A percentile compares a stretch with the other conserved stretches of the same genome.
Conservation (phyloP, 78 protist genomes). For the Tieghemostelium lacteum region DNA sequence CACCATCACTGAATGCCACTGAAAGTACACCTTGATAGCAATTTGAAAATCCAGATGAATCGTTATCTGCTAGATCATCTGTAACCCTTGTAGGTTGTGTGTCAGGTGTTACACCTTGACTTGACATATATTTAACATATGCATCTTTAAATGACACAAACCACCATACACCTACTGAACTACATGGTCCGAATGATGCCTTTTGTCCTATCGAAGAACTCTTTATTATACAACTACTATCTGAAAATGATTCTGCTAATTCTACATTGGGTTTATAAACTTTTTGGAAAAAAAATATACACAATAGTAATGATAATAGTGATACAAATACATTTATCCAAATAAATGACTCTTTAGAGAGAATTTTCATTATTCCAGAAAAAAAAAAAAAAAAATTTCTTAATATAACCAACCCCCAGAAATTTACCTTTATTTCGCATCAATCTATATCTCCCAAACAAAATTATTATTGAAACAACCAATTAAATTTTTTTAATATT, state of each 20-base stretch:
- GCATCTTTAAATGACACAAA: background rate
- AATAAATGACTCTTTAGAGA: background rate
- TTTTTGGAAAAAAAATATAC: background rate
- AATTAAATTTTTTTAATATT: too few relatives aligned
- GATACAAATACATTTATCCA: background rate
- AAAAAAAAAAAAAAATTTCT: too few relatives aligned
- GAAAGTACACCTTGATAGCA: background rate
- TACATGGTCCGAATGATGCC: background rate
- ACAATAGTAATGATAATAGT: background rate
- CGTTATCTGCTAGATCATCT: background rate
- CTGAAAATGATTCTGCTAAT: background rate
- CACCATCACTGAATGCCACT: background rate
- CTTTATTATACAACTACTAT: background rate
- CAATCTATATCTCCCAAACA: too few relatives aligned
- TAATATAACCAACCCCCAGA: too few relatives aligned
- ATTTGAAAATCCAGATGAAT: background rate
- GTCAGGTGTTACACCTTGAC: background rate
- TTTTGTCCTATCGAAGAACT: background rate
- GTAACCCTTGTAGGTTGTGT: background rate
- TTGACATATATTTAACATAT: background rate
- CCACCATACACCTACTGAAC: constrained; percentile 4
- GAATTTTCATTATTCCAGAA: background rate
- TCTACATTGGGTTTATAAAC: background rate
- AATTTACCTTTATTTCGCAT: too few relatives aligned
- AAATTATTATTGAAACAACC: too few relatives aligned